Percentiles rank a stretch among this genome's conserved stretches.
phyloP scores from a whole-genome alignment of 1,284 basidiomycete species.

The Polyporus tsugae region DNA sequence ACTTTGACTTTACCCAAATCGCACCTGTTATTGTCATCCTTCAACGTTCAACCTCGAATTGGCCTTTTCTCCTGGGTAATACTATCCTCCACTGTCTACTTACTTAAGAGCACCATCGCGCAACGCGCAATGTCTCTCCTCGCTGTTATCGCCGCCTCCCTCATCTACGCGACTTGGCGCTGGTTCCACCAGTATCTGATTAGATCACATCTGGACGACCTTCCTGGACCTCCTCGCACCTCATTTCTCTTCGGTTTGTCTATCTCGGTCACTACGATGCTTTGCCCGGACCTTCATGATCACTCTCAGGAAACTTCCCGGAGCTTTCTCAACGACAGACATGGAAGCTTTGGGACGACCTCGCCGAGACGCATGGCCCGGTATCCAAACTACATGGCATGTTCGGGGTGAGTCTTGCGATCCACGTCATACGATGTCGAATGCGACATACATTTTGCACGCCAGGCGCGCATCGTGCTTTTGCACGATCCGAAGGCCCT shows the following conservation, averaged over 20 bases:
- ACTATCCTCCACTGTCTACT: not conserved
- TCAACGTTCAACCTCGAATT: too few species aligned
- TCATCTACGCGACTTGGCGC: not conserved
- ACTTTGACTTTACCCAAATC: too few species aligned
- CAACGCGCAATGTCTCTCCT: not conserved
- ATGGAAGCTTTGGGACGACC: slow-evolving; percentile 4
- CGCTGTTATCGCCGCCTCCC: not conserved
- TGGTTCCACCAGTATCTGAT: not conserved
- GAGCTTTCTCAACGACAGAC: not conserved
- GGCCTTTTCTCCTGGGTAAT: too few species aligned
- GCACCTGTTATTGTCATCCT: too few species aligned
- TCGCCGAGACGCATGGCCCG: slow-evolving; percentile 29
- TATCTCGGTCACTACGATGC: not conserved
- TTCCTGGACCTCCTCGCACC: not conserved
- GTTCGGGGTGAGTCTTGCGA: slow-evolving; percentile 27
- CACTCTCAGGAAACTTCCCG: not conserved
- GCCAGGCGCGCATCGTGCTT: slow-evolving; percentile 10
- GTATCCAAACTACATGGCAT: slow-evolving; percentile 30
- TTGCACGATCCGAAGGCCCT: slow-evolving; percentile 16
- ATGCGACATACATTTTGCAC: not conserved
- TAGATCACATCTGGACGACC: not conserved
- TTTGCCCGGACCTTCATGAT: not conserved
- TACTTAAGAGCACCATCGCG: not conserved
- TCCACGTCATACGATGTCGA: not conserved
- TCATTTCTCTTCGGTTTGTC: not conserved